A percentile compares a stretch with the other conserved stretches of the same genome.
Conservation (phyloP, 371 early-diverging fungal genomes). For the Racocetra persica region DNA sequence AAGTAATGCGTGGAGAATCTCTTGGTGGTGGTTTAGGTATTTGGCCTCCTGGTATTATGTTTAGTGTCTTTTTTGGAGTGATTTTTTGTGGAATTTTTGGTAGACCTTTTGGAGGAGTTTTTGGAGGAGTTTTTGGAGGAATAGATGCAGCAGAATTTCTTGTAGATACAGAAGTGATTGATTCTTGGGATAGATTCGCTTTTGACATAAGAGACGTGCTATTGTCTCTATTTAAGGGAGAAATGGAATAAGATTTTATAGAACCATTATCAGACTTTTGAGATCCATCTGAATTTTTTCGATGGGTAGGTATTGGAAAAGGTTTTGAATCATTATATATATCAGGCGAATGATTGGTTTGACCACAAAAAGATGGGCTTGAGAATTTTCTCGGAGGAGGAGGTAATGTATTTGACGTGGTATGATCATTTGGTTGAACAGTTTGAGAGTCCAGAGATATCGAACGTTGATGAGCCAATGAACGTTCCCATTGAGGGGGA, state of each 20-base stretch:
- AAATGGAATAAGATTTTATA: not conserved
- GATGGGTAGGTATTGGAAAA: not conserved
- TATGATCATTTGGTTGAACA: not conserved
- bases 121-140: not conserved
- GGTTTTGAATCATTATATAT: not conserved
- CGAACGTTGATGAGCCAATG: conserved; percentile 48
- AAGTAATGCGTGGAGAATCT: conserved; percentile 22
- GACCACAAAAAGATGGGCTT: conserved; percentile 21
- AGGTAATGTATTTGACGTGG: conserved; percentile 25
- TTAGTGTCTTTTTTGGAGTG: not conserved
- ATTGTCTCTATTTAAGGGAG: not conserved
- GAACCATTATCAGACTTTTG: not conserved
- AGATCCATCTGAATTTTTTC: conserved; percentile 12
- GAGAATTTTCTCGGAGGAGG: not conserved
- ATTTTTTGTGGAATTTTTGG: not conserved
- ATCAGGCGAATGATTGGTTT: not conserved
- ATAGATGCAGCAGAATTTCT: not conserved
- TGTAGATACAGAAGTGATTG: not conserved
- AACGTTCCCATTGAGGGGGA: conserved; percentile 62
- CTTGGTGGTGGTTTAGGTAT: conserved; percentile 25
- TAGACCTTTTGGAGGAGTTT: not conserved
- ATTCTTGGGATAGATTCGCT: not conserved
- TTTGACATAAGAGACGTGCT: not conserved
- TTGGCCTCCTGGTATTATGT: not conserved
- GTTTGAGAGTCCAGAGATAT: conserved; percentile 31